Percentiles rank a stretch among this genome's conserved stretches.
These are phyloP conservation scores for Cephaloascus fragrans DNA, from an alignment of 805 yeast genomes.

Conservation along the genomic window DNA sequence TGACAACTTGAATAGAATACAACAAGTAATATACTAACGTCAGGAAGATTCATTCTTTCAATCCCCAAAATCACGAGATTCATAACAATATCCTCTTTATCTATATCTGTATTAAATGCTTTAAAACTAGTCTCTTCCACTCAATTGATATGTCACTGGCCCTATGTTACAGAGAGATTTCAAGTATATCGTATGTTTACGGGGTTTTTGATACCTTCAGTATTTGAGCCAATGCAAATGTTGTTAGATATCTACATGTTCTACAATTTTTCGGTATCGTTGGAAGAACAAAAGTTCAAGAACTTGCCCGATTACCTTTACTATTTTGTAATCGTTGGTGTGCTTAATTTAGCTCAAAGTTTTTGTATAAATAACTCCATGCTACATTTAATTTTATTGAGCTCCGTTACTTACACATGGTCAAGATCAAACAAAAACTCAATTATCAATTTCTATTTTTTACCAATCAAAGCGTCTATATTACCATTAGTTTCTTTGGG, in stretches of 20 bases:
- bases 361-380: slow-evolving; percentile 16
- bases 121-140: slow-evolving; percentile 14
- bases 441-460: slow-evolving; percentile 40
- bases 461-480: slow-evolving; percentile 48
- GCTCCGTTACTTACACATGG: slow-evolving; percentile 56
- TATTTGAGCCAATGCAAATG: slow-evolving; percentile 31
- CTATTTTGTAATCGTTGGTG: slow-evolving; percentile 40
- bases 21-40: no score
- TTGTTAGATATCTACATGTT: slow-evolving; percentile 46
- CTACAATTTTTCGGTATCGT: slow-evolving; percentile 45
- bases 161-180: slow-evolving; percentile 15
- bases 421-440: slow-evolving; percentile 45
- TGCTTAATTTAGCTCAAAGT: slow-evolving; percentile 29
- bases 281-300: slow-evolving; percentile 43
- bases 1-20: no score
- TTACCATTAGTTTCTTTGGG: slow-evolving; percentile 34
- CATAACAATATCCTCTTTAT: slow-evolving; percentile 37
- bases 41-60: slow-evolving; percentile 26
- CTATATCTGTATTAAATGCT: slow-evolving; percentile 29
- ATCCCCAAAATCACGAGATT: slow-evolving; percentile 59
- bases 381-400: slow-evolving; percentile 29
- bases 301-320: slow-evolving; percentile 47
- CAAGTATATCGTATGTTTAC: slow-evolving; percentile 40
- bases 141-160: slow-evolving; percentile 18
- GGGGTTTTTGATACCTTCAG: slow-evolving; percentile 35